phyloP scores from a whole-genome alignment of 805 yeast genomes.

The Candida sanyiensis region DNA sequence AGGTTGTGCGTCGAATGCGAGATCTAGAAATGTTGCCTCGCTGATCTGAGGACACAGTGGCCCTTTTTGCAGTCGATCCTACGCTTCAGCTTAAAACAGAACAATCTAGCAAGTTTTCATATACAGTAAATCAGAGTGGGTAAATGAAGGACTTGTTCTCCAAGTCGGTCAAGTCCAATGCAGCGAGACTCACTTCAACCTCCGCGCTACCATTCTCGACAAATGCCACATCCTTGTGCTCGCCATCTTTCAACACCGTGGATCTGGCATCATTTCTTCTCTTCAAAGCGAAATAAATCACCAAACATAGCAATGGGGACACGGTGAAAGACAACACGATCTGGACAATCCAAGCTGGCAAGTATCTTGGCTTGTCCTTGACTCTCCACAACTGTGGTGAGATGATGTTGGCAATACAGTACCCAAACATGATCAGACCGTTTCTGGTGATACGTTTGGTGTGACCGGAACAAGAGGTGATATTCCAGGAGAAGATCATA shows the following conservation, averaged over 20 bases:
- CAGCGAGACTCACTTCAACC: conserved; percentile 35
- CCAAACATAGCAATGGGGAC: conserved; percentile 34
- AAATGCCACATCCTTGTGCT: conserved; percentile 28
- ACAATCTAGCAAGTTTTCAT: too few species aligned
- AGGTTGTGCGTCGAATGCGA: too few species aligned
- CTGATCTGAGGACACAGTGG: too few species aligned
- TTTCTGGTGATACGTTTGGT: conserved; percentile 46
- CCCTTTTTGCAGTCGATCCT: too few species aligned
- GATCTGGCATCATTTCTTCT: conserved; percentile 40
- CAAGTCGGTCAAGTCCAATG: conserved; percentile 45
- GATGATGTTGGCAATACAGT: conserved; percentile 44
- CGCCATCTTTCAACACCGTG: conserved; percentile 14
- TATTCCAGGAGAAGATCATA: conserved; percentile 32
- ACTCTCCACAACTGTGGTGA: conserved; percentile 53
- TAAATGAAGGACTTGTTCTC: conserved; percentile 47
- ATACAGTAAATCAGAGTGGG: conserved; percentile 36
- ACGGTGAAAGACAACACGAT: conserved; percentile 43
- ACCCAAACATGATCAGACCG: conserved; percentile 39
- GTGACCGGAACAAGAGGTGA: conserved; percentile 38
- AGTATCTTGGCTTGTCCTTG: conserved; percentile 40
- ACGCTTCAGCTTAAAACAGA: too few species aligned
- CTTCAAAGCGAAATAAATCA: conserved; percentile 40
- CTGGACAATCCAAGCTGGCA: conserved; percentile 49
- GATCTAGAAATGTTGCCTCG: too few species aligned
- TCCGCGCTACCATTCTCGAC: conserved; percentile 30